phyloP scores from a whole-genome alignment of 768 basidiomycete species.

The Suillus occidentalis region DNA sequence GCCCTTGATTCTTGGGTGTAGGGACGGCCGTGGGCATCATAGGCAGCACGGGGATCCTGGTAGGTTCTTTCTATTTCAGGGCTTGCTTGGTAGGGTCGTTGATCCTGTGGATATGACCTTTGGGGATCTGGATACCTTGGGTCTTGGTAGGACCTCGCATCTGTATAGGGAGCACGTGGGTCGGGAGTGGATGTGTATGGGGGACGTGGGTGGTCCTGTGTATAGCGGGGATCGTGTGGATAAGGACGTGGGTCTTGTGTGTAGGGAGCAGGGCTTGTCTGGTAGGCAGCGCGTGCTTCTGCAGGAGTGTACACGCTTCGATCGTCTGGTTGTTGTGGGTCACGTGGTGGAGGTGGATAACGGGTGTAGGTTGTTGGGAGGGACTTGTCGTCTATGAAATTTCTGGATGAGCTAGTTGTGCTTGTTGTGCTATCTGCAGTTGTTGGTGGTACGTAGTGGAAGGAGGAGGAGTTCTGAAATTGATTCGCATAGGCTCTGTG shows the following conservation, averaged over 20 bases:
- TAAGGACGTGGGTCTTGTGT: neutral
- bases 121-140: neutral
- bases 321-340: slow-evolving; percentile 4
- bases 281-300: slow-evolving; percentile 1
- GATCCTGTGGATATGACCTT: neutral
- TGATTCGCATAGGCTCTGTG: slow-evolving; percentile 17
- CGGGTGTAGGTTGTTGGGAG: neutral
- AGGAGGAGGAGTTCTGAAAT: slow-evolving; percentile 2
- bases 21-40: neutral
- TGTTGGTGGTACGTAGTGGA: slow-evolving; percentile 23
- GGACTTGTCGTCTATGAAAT: slow-evolving; percentile 13
- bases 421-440: slow-evolving; percentile 23
- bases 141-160: slow-evolving; percentile 1
- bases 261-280: neutral
- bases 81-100: neutral
- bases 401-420: slow-evolving; percentile 19
- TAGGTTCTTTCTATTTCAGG: neutral
- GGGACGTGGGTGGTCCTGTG: neutral
- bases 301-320: slow-evolving; percentile 6
- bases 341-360: neutral
- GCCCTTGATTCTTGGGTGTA: neutral
- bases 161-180: slow-evolving; percentile 3
- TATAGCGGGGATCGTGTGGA: neutral
- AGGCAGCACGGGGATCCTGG: neutral
- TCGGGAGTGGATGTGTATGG: slow-evolving; percentile 9